Conservation (phyloP, 2,329 filamentous ascomycete genomes). For the Trichophyton verrucosum region DNA sequence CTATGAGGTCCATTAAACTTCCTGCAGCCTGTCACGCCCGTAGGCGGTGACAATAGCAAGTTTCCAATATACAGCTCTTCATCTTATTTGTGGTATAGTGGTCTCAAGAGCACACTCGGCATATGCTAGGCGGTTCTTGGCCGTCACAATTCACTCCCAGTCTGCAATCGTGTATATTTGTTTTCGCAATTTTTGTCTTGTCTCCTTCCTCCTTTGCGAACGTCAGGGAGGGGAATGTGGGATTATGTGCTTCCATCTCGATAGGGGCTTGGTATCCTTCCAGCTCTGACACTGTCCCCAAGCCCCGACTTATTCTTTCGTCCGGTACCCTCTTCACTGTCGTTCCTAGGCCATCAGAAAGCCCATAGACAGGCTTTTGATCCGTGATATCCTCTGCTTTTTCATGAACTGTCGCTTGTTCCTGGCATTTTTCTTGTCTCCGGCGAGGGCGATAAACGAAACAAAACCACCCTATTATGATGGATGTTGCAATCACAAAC, state of each 20-base stretch:
- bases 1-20: background rate
- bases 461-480: background rate
- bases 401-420: background rate
- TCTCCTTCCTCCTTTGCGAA: background rate
- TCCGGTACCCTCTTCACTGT: background rate
- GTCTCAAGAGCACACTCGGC: background rate
- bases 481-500: background rate
- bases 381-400: background rate
- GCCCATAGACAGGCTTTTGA: background rate
- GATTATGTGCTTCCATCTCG: background rate
- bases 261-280: background rate
- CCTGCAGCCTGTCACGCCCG: background rate
- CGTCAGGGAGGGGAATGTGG: background rate
- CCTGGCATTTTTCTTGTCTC: background rate
- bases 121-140: background rate
- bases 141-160: background rate
- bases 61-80: background rate
- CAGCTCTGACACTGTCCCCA: background rate
- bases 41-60: background rate
- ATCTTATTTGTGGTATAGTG: background rate
- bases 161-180: too few species aligned
- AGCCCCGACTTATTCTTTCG: background rate
- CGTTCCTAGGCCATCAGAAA: background rate
- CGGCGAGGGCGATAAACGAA: background rate
- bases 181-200: background rate